Evolutionary conservation across 2,329 filamentous ascomycete genomes (phyloP).

Genomic region (Thelonectria discophora): DNA sequence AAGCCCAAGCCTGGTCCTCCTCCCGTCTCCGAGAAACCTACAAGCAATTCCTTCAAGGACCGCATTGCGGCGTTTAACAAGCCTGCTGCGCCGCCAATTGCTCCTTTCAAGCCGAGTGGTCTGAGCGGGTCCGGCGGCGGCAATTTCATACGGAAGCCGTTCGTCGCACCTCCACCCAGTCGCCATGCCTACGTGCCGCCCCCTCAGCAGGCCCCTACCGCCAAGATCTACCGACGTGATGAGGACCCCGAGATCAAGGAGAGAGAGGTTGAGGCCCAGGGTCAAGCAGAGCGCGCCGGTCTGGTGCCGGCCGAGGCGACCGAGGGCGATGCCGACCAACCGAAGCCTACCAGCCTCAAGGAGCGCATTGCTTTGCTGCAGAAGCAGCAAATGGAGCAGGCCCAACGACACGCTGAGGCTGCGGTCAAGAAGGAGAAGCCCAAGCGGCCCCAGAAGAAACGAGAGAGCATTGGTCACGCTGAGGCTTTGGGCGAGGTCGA

Average conservation of each 20-base stretch:
- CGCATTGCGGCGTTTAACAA: constrained; percentile 98
- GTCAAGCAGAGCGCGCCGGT: constrained; percentile 75
- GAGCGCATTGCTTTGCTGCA: constrained; percentile 94
- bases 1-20: constrained; percentile 65
- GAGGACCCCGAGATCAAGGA: constrained; percentile 81
- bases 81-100: constrained; percentile 80
- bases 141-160: constrained; percentile 91
- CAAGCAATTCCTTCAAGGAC: constrained; percentile 84
- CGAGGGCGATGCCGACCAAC: constrained; percentile 75
- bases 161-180: constrained; percentile 93
- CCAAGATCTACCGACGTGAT: constrained; percentile 84
- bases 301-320: constrained; percentile 57
- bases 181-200: constrained; percentile 90
- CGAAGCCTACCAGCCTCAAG: constrained; percentile 92
- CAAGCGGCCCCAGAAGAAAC: constrained; percentile 78
- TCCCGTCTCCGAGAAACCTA: constrained; percentile 77
- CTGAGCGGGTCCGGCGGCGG: constrained; percentile 63
- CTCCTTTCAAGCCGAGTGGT: constrained; percentile 86
- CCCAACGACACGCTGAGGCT: constrained; percentile 80
- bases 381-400: constrained; percentile 91
- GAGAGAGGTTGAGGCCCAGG: constrained; percentile 70
- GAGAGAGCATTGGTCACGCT: constrained; percentile 54
- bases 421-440: constrained; percentile 86
- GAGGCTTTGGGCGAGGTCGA: constrained; percentile 43
- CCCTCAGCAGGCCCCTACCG: constrained; percentile 72